A percentile compares a stretch with the other conserved stretches of the same genome.
Conservation (phyloP, 2,329 filamentous ascomycete genomes). For the Penicillium expansum region DNA sequence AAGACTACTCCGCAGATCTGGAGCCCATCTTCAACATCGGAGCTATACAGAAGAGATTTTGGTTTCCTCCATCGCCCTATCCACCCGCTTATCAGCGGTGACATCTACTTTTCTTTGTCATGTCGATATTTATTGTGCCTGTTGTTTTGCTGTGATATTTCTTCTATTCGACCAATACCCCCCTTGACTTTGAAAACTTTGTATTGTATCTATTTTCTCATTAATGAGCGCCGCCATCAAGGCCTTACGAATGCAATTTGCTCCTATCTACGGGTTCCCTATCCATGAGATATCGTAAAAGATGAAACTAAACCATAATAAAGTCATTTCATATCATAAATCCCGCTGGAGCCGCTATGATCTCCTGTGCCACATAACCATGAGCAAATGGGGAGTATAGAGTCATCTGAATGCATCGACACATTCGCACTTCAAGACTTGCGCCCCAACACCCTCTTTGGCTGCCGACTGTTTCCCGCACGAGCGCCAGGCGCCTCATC, state of each 20-base stretch:
- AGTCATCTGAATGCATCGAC: background rate
- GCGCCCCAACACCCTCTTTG: constrained; percentile 39
- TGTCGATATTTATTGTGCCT: constrained; percentile 27
- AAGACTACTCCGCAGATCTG: background rate
- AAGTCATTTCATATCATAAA: constrained; percentile 7
- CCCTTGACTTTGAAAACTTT: constrained; percentile 24
- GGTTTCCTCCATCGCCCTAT: background rate
- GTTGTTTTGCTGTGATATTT: constrained; percentile 8
- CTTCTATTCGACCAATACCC: constrained; percentile 36
- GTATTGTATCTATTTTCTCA: constrained; percentile 31
- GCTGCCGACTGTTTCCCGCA: constrained; percentile 27
- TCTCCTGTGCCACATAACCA: background rate
- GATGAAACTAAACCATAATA: background rate
- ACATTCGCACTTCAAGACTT: constrained; percentile 26
- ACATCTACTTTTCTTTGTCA: constrained; percentile 14
- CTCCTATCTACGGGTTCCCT: background rate
- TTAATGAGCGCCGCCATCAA: constrained; percentile 22
- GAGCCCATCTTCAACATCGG: background rate
- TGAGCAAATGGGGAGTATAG: background rate
- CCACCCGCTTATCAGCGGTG: constrained; percentile 10
- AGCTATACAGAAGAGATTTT: background rate
- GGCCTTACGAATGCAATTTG: constrained; percentile 23
- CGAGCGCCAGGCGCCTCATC: constrained; percentile 35
- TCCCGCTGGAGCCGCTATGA: background rate
- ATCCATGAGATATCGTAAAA: background rate